Evolutionary conservation across 1,139 yeast genomes (phyloP).

Genomic region (Yamadazyma atlantica): DNA sequence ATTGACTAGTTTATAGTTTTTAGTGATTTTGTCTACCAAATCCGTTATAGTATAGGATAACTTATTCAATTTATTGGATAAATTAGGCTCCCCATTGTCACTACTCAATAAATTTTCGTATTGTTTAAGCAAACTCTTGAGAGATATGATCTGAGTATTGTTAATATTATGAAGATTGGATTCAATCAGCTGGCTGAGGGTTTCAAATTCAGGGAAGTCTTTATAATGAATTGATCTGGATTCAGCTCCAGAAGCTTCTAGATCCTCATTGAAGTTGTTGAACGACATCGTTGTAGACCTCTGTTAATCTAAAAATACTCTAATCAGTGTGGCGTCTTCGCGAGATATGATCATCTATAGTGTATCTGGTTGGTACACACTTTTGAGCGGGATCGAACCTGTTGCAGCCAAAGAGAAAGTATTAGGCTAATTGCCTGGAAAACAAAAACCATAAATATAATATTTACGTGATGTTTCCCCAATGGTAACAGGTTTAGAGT

Average conservation of each 20-base stretch:
- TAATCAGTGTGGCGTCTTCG: background rate
- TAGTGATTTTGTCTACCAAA: constrained; percentile 28
- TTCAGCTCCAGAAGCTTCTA: constrained; percentile 25
- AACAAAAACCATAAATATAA: no score
- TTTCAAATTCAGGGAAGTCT: constrained; percentile 46
- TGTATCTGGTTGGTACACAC: background rate
- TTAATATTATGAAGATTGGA: constrained; percentile 32
- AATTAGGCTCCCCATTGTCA: constrained; percentile 12
- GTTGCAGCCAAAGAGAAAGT: constrained; percentile 1
- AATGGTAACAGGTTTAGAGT: no score
- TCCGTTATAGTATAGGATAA: constrained; percentile 21
- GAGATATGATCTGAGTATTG: constrained; percentile 24
- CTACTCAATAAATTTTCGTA: constrained; percentile 16
- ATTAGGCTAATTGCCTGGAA: no score
- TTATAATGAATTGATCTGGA: constrained; percentile 23
- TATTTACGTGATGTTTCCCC: no score
- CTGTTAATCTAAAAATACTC: no score
- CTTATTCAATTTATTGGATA: constrained; percentile 14
- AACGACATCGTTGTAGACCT: constrained; percentile 37
- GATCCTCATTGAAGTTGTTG: constrained; percentile 33
- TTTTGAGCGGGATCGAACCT: background rate
- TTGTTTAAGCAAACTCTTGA: constrained; percentile 23
- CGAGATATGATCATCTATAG: background rate
- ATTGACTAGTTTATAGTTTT: constrained; percentile 32
- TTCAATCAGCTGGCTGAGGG: constrained; percentile 32